Evolutionary conservation across 2,329 filamentous ascomycete species (phyloP), one percentile per base, ranked within the genome.

Genomic region (Aspergillus fumigatus): DNA sequence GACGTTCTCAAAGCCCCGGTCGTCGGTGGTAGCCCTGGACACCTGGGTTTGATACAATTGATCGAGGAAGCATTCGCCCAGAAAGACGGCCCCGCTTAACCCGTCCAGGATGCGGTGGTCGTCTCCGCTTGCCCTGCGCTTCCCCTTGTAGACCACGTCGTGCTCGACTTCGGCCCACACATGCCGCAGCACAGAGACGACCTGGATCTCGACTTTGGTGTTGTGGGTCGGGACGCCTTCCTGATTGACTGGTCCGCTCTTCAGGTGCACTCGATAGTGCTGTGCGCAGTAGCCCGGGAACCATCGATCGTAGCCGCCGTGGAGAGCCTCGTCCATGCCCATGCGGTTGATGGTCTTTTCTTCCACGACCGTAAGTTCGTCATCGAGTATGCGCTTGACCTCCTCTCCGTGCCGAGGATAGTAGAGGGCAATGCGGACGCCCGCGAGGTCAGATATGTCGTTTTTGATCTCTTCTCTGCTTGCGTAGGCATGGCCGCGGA

Each of bases 151-250:
- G 19, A 65, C 48, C 19, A 67, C 54, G 26, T 70, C 66, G 29
- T 72, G 70, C 6, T 66, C 62, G 3, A 64, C 59, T 45, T 70
- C 63, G 1, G 69, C 65, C 65, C 68, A 70, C 1, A 60, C 63
- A 48, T 69, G 65, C 23, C 59, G 60, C 1, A 70, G 51, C 1
- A 64, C 59, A 1, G 67, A 67, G 6, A 63, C 59, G n/a, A 71
- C 65, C 50, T 72, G 69, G 32, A 72, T 67, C 52, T 72, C 70
- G 1, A 68, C 52, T 43, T 6, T 38, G 14, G 48, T 35, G 3
- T 14, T 54, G 14, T 47, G 17, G 4, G n/a, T 11, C 2, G 11
- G 10, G 6, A 21, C n/a, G 5, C 48, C 35, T 19, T 25, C 5
- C 5, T 7, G 10, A 11, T 21, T 11, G 25, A n/a, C 47, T 10